Percentiles rank a stretch among this genome's conserved stretches.
Conservation (phyloP, 2,329 filamentous ascomycete genomes). For the Hortaea sp. region DNA sequence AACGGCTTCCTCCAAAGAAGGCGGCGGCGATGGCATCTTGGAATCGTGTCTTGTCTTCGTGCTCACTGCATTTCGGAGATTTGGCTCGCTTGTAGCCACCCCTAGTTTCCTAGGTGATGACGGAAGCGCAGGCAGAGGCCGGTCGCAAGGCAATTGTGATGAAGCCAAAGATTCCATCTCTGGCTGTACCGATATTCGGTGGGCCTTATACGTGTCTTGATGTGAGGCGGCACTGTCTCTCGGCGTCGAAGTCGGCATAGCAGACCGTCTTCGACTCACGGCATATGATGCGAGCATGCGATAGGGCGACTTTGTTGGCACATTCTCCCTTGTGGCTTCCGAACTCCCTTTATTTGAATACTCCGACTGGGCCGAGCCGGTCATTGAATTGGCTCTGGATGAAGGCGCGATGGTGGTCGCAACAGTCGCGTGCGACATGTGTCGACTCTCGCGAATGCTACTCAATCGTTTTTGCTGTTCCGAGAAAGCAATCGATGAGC, state of each 20-base stretch:
- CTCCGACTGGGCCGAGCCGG: constrained; percentile 15
- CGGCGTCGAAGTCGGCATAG: constrained; percentile 4
- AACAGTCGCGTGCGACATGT: constrained; percentile 20
- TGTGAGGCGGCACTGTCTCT: too few relatives aligned
- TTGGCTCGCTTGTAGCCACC: constrained; percentile 7
- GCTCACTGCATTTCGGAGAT: constrained; percentile 2
- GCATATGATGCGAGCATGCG: constrained; percentile 17
- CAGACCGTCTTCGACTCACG: constrained; percentile 15
- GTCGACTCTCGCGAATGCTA: constrained; percentile 19
- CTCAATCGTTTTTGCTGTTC: constrained; percentile 19
- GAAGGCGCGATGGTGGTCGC: constrained; percentile 8
- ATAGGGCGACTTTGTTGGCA: constrained; percentile 8
- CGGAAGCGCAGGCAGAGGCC: not conserved
- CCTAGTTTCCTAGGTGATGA: constrained; percentile 3
- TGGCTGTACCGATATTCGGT: too few relatives aligned
- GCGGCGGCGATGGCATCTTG: constrained; percentile 7
- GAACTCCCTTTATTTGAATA: constrained; percentile 7
- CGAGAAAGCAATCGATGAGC: constrained; percentile 15
- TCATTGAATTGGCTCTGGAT: constrained; percentile 20
- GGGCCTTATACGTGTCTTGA: too few relatives aligned
- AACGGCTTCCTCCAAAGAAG: constrained; percentile 4
- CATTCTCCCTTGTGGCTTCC: constrained; percentile 7
- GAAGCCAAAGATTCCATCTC: too few relatives aligned
- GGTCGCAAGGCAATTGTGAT: not conserved
- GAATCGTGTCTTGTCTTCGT: constrained; percentile 10